Conservation (phyloP, 768 basidiomycete species). For the Coprinopsis strossmayeri region DNA sequence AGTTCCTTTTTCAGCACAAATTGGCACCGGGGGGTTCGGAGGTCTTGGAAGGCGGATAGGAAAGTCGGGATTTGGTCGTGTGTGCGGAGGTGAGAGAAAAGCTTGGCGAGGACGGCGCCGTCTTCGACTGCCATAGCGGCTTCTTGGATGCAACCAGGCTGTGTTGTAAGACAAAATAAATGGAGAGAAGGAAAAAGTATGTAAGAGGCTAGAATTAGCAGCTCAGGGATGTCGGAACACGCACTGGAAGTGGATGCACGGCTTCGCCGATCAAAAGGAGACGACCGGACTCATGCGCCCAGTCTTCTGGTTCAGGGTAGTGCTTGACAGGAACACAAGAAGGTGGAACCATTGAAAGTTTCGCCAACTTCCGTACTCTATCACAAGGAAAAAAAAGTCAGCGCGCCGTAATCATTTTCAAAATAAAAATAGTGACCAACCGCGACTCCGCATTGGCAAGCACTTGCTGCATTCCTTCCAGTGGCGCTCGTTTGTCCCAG, state of each 20-base stretch:
- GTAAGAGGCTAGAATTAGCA: neutral
- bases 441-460: slow-evolving; percentile 29
- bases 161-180: neutral
- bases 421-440: too few relatives aligned
- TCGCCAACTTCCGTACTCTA: slow-evolving; percentile 20
- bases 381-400: neutral
- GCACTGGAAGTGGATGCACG: slow-evolving; percentile 49
- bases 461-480: slow-evolving; percentile 22
- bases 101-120: slow-evolving; percentile 50
- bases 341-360: slow-evolving; percentile 26
- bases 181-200: neutral
- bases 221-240: slow-evolving; percentile 14
- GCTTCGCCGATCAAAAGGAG: slow-evolving; percentile 49
- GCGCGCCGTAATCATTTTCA: too few relatives aligned
- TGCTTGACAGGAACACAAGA: slow-evolving; percentile 32
- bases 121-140: slow-evolving; percentile 54
- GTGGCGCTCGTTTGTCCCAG: slow-evolving; percentile 24
- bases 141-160: slow-evolving; percentile 47
- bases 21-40: slow-evolving; percentile 42
- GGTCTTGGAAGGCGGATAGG: slow-evolving; percentile 48
- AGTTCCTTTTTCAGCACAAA: slow-evolving; percentile 36
- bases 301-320: slow-evolving; percentile 38
- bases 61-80: slow-evolving; percentile 45
- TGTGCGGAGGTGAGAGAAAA: slow-evolving; percentile 48
- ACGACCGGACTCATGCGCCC: slow-evolving; percentile 40